Evolutionary conservation across 2,329 filamentous ascomycete species (phyloP).

Genomic region (Lecanosticta acicola): DNA sequence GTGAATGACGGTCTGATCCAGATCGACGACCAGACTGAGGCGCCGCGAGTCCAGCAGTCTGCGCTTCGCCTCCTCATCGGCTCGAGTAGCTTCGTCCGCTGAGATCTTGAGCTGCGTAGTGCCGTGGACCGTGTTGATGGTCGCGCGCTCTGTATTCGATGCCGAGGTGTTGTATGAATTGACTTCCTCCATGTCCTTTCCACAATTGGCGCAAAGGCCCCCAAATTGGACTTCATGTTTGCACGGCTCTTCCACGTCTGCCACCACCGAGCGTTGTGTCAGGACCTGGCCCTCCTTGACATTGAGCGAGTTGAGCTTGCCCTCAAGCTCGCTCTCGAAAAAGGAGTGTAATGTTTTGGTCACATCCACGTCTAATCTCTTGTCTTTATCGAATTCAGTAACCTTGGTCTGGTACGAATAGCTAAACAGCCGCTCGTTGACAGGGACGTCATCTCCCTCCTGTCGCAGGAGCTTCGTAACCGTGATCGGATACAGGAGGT

Average conservation of each 20-base stretch:
- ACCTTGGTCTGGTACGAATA: constrained; percentile 78
- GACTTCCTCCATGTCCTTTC: constrained; percentile 89
- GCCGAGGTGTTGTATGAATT: constrained; percentile 71
- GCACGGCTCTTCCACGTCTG: constrained; percentile 85
- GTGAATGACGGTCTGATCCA: constrained; percentile 98
- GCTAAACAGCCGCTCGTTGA: constrained; percentile 72
- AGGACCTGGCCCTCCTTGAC: constrained; percentile 62
- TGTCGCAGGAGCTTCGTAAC: constrained; percentile 77
- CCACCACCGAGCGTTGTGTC: constrained; percentile 47
- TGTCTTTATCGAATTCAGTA: constrained; percentile 63
- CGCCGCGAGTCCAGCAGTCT: constrained; percentile 75
- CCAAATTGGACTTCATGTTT: constrained; percentile 86
- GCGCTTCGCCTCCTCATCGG: constrained; percentile 80
- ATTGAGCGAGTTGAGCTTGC: constrained; percentile 70
- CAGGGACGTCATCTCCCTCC: constrained; percentile 67
- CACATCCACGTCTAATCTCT: constrained; percentile 57
- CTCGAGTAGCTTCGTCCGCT: constrained; percentile 68
- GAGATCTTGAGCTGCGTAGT: constrained; percentile 84
- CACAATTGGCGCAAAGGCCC: constrained; percentile 85
- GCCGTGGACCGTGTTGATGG: constrained; percentile 92
- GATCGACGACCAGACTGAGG: constrained; percentile 88
- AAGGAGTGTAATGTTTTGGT: constrained; percentile 67
- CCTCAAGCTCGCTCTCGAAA: constrained; percentile 80
- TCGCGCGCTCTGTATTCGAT: constrained; percentile 75
- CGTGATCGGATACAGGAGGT: constrained; percentile 85